Evolutionary conservation across 345 rosid genomes (phyloP), one percentile per base, ranked within the genome.

Genomic region (Raphanus raphanistrum): DNA sequence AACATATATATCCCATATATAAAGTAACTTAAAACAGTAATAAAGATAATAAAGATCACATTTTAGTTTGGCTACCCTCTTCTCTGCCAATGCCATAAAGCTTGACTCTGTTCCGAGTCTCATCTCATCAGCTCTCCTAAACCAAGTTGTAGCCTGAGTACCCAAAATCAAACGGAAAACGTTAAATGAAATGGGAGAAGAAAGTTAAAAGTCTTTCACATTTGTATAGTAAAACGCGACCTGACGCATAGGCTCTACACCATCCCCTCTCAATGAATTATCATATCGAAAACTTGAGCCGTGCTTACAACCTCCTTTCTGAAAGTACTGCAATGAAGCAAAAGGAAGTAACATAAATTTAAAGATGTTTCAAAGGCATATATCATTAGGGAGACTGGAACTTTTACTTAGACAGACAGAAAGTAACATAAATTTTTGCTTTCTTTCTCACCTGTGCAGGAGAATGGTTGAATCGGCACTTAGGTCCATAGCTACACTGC

Each of bases 331-430:
- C 4, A 13, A 61, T 29, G 10, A 4, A 63, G 13, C n/a, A 66
- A 25, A 65, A 65, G 69, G 41, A 65, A 25, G n/a, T n/a, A n/a
- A n/a, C n/a, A n/a, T n/a, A n/a, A n/a, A n/a, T 45, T 45, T 52
- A 52, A 52, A 52, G 58, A 52, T 52, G 58, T 52, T 52, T 52
- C 58, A 15, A 52, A 16, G 58, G 26, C 58, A 52, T 21, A 21
- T 21, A 21, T 52, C 58, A 52, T 52, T 26, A 52, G 58, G 3
- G 2, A 52, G 6, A 6, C 2, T 52, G 58, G 2, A 16, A 52
- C 26, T 6, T 16, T 21, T 21, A 21, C 1, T 21, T 21, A 21
- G 21, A 21, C 21, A 21, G 21, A 21, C 1, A 21, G 21, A 21
- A 21, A 21, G 21, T 21, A 21, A 21, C 21, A 21, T 21, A 21